A percentile compares a stretch with the other conserved stretches of the same genome.
These are phyloP conservation scores for Chaetomium strumarium DNA, from an alignment of 2,329 filamentous ascomycete genomes.

Conservation along the genomic window DNA sequence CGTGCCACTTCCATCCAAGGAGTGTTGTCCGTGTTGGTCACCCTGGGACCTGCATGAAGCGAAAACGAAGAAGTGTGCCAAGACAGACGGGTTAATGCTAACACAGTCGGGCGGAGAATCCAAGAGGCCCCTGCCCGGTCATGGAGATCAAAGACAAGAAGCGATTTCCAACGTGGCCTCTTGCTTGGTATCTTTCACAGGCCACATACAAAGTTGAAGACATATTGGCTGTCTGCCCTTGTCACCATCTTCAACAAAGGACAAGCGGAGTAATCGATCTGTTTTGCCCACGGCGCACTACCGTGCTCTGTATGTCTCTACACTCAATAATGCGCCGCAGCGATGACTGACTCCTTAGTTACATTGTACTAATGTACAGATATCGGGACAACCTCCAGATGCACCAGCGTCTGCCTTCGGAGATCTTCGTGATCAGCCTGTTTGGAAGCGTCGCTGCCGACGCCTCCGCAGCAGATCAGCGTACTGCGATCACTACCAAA, in stretches of 20 bases:
- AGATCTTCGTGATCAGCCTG: not conserved
- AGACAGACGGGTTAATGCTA: slow-evolving; percentile 10
- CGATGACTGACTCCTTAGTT: no score
- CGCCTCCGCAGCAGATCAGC: not conserved
- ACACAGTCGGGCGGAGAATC: not conserved
- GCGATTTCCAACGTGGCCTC: not conserved
- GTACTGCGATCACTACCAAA: not conserved
- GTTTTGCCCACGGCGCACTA: no score
- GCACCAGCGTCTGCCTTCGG: not conserved
- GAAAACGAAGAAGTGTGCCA: slow-evolving; percentile 4
- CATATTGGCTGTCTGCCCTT: no score
- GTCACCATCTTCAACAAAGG: no score
- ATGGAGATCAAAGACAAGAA: no score
- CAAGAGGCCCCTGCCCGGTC: not conserved
- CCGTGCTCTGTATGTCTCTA: no score
- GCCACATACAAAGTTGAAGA: no score
- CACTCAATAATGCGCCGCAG: no score
- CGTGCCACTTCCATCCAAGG: slow-evolving; percentile 13
- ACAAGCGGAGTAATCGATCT: no score
- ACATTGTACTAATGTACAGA: no score
- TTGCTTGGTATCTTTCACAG: not conserved
- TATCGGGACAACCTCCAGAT: no score
- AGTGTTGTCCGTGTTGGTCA: not conserved
- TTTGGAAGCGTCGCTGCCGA: not conserved
- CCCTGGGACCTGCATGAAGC: slow-evolving; percentile 11